Base-by-base conservation (phyloP, 495 filamentous ascomycete genomes). In the Penicillium mononematosum region DNA sequence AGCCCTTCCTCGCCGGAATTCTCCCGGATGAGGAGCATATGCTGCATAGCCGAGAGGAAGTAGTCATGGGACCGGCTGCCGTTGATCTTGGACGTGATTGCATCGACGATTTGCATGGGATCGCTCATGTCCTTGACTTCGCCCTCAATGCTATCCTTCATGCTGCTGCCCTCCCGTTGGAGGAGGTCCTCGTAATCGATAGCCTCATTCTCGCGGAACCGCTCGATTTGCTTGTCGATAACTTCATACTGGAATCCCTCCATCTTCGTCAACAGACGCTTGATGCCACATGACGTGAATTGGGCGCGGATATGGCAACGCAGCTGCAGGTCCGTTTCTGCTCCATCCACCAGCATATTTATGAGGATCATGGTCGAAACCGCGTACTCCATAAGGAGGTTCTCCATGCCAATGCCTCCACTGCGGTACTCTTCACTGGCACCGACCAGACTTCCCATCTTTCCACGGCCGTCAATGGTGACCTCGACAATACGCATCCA, bases 401-500 rank as follows among this genome's bases (percentile, higher is more conserved):
- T 98, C 81, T 98, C 94, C 90, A 98, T 95, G 70, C 95, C 94
- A 69, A 97, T 96, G 51, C 94, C 94, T 52, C 95, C 94, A 72
- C 89, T 96, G 67, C 94, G 89, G 58, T 96, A 88, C 75, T 98
- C 94, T 67, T 98, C 95, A 63, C 91, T 96, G 7, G 94, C 94
- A 47, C 94, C 94, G 25, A 98, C 94, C 58, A 98, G 81, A 75
- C 90, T 96, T 54, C 94, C 94, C 89, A 98, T 96, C 81, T 98
- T 98, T 41, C 94, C 94, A 56, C 94, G 86, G 29, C 94, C 94
- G 74, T 98, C 94, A 49, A 96, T 86, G 10, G 94, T 96, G 51
- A 98, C 95, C 72, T 98, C 94, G 38, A 98, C 93, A 45, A 96
- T 91, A 29, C 94, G 89, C 90, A 98, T 96, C 94, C 94, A 98